Conservation (phyloP, 2,329 filamentous ascomycete genomes). For the Amauroascus niger region DNA sequence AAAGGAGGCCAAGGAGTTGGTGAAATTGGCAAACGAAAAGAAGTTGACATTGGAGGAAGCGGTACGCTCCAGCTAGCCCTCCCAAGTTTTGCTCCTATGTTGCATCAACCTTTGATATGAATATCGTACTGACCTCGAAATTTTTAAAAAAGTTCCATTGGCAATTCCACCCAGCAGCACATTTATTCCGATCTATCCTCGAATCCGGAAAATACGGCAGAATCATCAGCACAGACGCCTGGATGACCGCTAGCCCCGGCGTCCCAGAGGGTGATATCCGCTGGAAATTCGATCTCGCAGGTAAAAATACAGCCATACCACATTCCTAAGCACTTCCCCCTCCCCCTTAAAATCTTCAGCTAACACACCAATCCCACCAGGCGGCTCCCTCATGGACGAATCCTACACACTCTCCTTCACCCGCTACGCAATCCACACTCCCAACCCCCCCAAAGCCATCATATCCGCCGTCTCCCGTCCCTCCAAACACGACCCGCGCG, state of each 20-base stretch:
- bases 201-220: slow-evolving; percentile 27
- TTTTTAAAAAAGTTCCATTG: slow-evolving; percentile 28
- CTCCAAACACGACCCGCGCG: slow-evolving; percentile 22
- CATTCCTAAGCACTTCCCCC: not conserved
- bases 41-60: slow-evolving; percentile 45
- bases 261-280: slow-evolving; percentile 29
- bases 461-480: slow-evolving; percentile 24
- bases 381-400: slow-evolving; percentile 35
- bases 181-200: slow-evolving; percentile 29
- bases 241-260: slow-evolving; percentile 23
- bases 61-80: slow-evolving; percentile 28
- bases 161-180: slow-evolving; percentile 37
- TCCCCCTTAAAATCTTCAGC: not conserved
- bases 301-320: no score
- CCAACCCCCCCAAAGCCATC: slow-evolving; percentile 22
- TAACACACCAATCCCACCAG: slow-evolving; percentile 14
- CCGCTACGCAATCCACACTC: slow-evolving; percentile 26
- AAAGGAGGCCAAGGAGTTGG: slow-evolving; percentile 37
- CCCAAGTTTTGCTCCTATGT: not conserved
- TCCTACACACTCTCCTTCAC: slow-evolving; percentile 30
- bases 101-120: not conserved
- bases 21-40: slow-evolving; percentile 28
- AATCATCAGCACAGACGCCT: slow-evolving; percentile 23
- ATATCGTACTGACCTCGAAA: not conserved
- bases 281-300: slow-evolving; percentile 31